A percentile compares a stretch with the other conserved stretches of the same genome.
Conservation (phyloP, 1,284 basidiomycete species). For the Leccinum solheimii region DNA sequence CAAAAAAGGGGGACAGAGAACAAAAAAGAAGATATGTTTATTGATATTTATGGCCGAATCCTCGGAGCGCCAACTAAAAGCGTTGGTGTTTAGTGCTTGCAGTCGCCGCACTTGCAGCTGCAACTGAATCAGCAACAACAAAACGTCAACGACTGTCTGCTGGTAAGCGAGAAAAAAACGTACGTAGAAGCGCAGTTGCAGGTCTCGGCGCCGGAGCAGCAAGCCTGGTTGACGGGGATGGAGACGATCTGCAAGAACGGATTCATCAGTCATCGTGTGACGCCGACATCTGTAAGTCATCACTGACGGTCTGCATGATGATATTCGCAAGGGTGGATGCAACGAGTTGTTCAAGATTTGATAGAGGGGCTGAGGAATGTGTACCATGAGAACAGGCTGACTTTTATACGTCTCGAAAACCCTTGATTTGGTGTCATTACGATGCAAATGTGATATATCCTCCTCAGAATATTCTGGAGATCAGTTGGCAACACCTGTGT, state of each 20-base stretch:
- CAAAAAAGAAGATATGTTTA: background rate
- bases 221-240: slow-evolving; percentile 29
- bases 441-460: background rate
- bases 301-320: slow-evolving; percentile 26
- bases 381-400: background rate
- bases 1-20: background rate
- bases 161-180: background rate
- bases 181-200: slow-evolving; percentile 22
- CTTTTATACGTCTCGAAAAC: slow-evolving; percentile 10
- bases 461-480: background rate
- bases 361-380: background rate
- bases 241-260: slow-evolving; percentile 15
- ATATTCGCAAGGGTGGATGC: background rate
- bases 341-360: background rate
- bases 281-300: background rate
- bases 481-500: background rate
- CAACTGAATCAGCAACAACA: slow-evolving; percentile 12
- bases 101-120: slow-evolving; percentile 22
- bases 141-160: slow-evolving; percentile 1
- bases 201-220: slow-evolving; percentile 13
- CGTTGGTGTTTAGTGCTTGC: slow-evolving; percentile 18
- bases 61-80: background rate
- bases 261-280: background rate
- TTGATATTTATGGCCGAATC: background rate
- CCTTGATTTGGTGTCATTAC: background rate